A percentile compares a stretch with the other conserved stretches of the same genome.
phyloP scores from a whole-genome alignment of 2,329 filamentous ascomycete species.

The Trichophyton simii region DNA sequence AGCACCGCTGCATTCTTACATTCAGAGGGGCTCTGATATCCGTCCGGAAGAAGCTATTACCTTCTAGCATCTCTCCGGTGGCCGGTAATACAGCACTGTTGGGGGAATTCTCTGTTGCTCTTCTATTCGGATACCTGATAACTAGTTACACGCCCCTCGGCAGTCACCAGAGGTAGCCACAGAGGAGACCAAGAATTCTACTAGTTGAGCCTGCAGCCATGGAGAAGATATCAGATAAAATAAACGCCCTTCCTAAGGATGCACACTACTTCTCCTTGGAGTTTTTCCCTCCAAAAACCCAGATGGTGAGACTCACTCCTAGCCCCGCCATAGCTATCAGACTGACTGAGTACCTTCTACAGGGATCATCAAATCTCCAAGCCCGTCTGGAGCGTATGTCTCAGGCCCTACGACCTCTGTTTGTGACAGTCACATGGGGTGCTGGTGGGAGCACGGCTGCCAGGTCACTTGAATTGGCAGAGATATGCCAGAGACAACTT shows the following conservation, averaged over 20 bases:
- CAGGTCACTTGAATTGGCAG: conserved; percentile 86
- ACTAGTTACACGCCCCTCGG: too few relatives aligned
- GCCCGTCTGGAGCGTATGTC: conserved; percentile 92
- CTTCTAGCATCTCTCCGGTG: neutral
- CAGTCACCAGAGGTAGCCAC: neutral
- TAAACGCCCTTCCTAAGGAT: conserved; percentile 72
- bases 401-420: conserved; percentile 75
- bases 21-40: neutral
- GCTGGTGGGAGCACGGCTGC: conserved; percentile 83
- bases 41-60: neutral
- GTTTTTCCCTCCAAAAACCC: conserved; percentile 97
- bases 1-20: neutral
- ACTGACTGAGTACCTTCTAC: conserved; percentile 17
- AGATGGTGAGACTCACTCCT: conserved; percentile 48
- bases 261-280: conserved; percentile 89
- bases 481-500: conserved; percentile 85
- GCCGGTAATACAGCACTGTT: neutral
- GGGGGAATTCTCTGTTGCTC: too few relatives aligned
- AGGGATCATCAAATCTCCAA: conserved; percentile 84
- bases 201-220: conserved; percentile 3
- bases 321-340: conserved; percentile 5
- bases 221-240: conserved; percentile 89
- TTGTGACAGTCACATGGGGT: conserved; percentile 96
- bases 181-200: neutral
- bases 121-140: neutral